Percentiles rank a stretch among this genome's conserved stretches.
Conservation (phyloP, 306 rosid genomes). For the Prunus fruticosa region DNA sequence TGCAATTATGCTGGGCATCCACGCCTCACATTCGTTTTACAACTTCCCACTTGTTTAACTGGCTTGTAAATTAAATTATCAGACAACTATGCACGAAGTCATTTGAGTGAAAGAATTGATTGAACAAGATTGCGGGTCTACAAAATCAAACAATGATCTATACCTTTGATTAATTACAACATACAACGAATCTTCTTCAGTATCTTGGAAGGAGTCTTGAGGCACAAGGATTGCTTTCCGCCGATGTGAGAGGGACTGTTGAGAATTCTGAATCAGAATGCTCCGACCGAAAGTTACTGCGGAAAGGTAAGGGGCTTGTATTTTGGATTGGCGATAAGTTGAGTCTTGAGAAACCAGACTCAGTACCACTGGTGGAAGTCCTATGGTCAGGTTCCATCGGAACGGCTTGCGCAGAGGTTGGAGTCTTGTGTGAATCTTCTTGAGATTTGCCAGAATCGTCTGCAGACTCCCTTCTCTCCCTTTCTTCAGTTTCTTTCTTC, state of each 20-base stretch:
- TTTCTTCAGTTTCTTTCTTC: conserved; percentile 83
- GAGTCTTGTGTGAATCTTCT: conserved; percentile 40
- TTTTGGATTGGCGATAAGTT: conserved; percentile 39
- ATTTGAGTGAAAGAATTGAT: conserved; percentile 56
- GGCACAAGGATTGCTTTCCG: conserved; percentile 50
- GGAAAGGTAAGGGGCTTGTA: conserved; percentile 28
- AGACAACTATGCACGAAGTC: conserved; percentile 13
- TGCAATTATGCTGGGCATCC: too few species aligned
- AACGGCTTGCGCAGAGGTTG: conserved; percentile 13
- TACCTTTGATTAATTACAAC: conserved; percentile 67
- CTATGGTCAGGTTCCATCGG: conserved; percentile 30
- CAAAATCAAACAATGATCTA: conserved; percentile 41
- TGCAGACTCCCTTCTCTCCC: conserved; percentile 66
- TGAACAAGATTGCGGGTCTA: conserved; percentile 43
- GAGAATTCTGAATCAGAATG: conserved; percentile 78
- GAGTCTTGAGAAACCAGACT: conserved; percentile 30
- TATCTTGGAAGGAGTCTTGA: conserved; percentile 52
- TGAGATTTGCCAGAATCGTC: conserved; percentile 34
- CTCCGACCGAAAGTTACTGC: conserved; percentile 47
- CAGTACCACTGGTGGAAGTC: conserved; percentile 31
- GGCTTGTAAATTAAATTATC: neutral
- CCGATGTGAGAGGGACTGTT: conserved; percentile 77
- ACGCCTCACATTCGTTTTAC: too few species aligned
- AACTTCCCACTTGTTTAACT: too few species aligned
- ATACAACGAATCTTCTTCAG: conserved; percentile 28